phyloP scores from a whole-genome alignment of 495 filamentous ascomycete species.

The Trichodelitschia bisporula region DNA sequence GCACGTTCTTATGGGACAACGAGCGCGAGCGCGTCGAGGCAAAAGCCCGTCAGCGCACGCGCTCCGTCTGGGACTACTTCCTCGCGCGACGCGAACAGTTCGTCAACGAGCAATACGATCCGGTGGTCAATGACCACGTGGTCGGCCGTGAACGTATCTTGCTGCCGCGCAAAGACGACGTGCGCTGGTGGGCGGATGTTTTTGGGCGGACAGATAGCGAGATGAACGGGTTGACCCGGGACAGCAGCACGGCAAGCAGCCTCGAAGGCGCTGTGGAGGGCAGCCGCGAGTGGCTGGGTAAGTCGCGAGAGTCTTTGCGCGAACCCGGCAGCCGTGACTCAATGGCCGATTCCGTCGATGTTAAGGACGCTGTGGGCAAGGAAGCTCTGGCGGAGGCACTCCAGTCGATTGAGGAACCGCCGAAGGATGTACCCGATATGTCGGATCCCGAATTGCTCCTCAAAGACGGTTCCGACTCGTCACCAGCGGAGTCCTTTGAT shows the following conservation, averaged over 20 bases:
- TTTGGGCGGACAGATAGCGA: slow-evolving; percentile 71
- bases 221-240: slow-evolving; percentile 62
- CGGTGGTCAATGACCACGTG: slow-evolving; percentile 47
- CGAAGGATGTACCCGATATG: no score
- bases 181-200: slow-evolving; percentile 78
- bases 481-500: no score
- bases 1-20: slow-evolving; percentile 86
- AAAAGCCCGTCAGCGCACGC: slow-evolving; percentile 42
- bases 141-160: slow-evolving; percentile 62
- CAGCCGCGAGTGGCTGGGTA: no score
- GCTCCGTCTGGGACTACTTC: slow-evolving; percentile 93
- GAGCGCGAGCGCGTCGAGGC: slow-evolving; percentile 74
- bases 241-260: background rate
- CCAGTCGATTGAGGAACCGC: no score
- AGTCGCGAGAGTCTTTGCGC: no score
- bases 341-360: no score
- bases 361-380: no score
- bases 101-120: slow-evolving; percentile 53
- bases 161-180: slow-evolving; percentile 41
- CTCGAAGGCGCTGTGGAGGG: no score
- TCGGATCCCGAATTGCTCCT: no score
- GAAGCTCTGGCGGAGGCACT: no score
- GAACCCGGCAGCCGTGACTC: no score
- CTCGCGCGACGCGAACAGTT: slow-evolving; percentile 55
- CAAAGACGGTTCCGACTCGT: no score